A percentile compares a stretch with the other conserved stretches of the same genome.
Conservation (phyloP, 129 eudicot species). For the Mikania micrantha region DNA sequence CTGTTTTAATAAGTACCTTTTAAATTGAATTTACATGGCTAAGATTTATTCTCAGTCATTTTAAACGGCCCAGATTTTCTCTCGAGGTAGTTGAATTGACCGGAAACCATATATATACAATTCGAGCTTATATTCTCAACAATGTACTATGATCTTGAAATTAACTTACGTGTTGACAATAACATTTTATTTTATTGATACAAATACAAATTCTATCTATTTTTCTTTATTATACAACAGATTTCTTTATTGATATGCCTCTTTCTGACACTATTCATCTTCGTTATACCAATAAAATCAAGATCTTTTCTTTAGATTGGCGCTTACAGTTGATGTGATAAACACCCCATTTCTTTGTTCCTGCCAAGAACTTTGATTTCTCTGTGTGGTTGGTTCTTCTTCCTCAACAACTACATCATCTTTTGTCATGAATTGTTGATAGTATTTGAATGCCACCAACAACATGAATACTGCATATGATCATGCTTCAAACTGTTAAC, state of each 20-base stretch:
- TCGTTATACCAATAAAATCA: not conserved
- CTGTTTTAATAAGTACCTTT: too few relatives aligned
- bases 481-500: slow-evolving; percentile 9
- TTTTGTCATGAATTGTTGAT: slow-evolving; percentile 45
- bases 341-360: slow-evolving; percentile 11
- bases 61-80: too few relatives aligned
- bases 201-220: not conserved
- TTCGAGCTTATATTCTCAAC: not conserved
- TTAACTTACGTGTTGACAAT: too few relatives aligned
- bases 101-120: too few relatives aligned
- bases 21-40: too few relatives aligned
- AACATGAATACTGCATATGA: slow-evolving; percentile 68
- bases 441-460: slow-evolving; percentile 73
- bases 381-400: slow-evolving; percentile 23
- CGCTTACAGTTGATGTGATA: not conserved
- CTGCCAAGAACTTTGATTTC: slow-evolving; percentile 24
- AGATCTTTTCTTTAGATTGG: slow-evolving; percentile 16
- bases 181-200: not conserved
- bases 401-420: slow-evolving; percentile 37
- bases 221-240: slow-evolving; percentile 18
- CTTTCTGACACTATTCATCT: not conserved
- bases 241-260: slow-evolving; percentile 9
- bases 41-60: too few relatives aligned
- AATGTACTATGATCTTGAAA: not conserved
- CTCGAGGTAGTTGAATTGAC: too few relatives aligned